phyloP scores from a whole-genome alignment of 2,329 filamentous ascomycete genomes.

The Colletotrichum sp. region DNA sequence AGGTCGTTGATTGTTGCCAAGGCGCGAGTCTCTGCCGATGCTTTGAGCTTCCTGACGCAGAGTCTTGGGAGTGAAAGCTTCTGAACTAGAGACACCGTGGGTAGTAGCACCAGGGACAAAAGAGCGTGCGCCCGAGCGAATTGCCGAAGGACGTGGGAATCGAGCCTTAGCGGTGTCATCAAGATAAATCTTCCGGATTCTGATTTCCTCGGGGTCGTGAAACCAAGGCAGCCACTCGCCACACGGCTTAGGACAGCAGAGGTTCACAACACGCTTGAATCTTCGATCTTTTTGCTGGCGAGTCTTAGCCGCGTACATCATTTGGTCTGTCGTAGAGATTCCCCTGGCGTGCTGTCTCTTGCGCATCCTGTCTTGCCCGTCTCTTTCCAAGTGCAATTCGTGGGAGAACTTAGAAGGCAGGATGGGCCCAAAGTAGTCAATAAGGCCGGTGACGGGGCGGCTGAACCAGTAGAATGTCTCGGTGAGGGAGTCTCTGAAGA shows the following conservation, averaged over 20 bases:
- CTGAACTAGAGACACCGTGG: neutral
- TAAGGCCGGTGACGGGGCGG: neutral
- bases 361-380: neutral
- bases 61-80: neutral
- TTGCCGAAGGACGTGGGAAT: neutral
- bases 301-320: neutral
- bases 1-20: neutral
- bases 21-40: neutral
- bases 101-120: neutral
- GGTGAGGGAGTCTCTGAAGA: neutral
- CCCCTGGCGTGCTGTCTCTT: neutral
- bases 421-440: neutral
- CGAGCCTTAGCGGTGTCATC: neutral
- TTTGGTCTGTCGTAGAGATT: constrained; percentile 1
- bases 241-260: neutral
- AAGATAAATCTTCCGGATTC: neutral
- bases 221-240: neutral
- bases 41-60: neutral
- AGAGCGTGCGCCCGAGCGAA: neutral
- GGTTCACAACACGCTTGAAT: constrained; percentile 3
- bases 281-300: neutral
- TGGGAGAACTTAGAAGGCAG: neutral
- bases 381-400: neutral
- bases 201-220: neutral
- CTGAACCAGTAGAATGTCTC: constrained; percentile 15